A percentile compares a stretch with the other conserved stretches of the same genome.
Evolutionary conservation across 768 basidiomycete genomes (phyloP).

Genomic region (Tricholoma sp.): DNA sequence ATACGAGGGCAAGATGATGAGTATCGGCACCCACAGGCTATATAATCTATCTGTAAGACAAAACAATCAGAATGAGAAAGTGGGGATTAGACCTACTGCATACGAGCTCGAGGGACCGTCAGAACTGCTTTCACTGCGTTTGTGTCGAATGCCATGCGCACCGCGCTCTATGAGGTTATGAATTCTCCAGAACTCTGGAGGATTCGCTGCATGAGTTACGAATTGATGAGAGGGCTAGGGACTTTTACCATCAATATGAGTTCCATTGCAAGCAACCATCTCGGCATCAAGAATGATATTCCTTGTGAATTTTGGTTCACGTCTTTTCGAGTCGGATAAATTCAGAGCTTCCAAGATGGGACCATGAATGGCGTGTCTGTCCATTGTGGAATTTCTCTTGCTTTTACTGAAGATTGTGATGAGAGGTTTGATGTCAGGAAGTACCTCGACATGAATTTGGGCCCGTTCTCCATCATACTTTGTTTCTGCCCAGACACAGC

Average conservation of each 20-base stretch:
- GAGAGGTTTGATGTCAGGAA: slow-evolving; percentile 26
- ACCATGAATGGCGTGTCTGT: slow-evolving; percentile 60
- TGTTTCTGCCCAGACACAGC: slow-evolving; percentile 76
- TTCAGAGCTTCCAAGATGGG: slow-evolving; percentile 60
- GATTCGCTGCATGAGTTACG: background rate
- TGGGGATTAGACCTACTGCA: background rate
- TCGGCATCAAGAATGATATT: slow-evolving; percentile 73
- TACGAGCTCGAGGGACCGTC: background rate
- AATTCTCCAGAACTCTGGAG: slow-evolving; percentile 75
- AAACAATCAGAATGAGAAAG: background rate
- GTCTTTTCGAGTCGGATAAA: slow-evolving; percentile 19
- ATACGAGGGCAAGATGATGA: slow-evolving; percentile 73
- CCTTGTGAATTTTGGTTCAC: slow-evolving; percentile 22
- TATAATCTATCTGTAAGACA: slow-evolving; percentile 20
- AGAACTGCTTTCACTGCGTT: slow-evolving; percentile 10
- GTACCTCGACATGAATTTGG: slow-evolving; percentile 76
- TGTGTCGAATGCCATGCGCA: slow-evolving; percentile 46
- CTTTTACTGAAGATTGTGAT: slow-evolving; percentile 89
- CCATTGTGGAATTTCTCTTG: slow-evolving; percentile 73
- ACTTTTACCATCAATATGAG: slow-evolving; percentile 62
- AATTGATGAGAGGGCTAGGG: background rate
- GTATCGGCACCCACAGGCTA: slow-evolving; percentile 27
- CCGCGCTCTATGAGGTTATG: slow-evolving; percentile 53
- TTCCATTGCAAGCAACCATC: slow-evolving; percentile 79
- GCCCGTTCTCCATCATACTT: slow-evolving; percentile 97